Conservation (phyloP, 495 filamentous ascomycete genomes). For the Tuber indicum region DNA sequence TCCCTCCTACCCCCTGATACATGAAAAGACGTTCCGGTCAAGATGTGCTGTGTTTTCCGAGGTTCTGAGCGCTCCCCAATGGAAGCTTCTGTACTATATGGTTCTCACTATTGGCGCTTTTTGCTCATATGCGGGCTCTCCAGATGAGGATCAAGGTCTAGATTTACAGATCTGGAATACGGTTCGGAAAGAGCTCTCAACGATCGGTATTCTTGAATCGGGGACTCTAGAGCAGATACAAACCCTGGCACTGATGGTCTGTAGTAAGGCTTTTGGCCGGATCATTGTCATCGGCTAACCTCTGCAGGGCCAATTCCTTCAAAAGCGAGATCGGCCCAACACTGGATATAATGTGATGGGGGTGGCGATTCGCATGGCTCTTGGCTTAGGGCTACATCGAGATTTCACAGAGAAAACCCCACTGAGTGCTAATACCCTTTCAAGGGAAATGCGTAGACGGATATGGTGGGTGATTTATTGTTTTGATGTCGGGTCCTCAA, state of each 20-base stretch:
- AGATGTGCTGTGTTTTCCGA: constrained; percentile 48
- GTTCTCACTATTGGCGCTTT: constrained; percentile 52
- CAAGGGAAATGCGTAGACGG: constrained; percentile 39
- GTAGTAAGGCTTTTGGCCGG: constrained; percentile 8
- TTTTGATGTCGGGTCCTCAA: constrained; percentile 43
- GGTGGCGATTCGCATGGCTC: constrained; percentile 46
- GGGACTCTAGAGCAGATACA: constrained; percentile 52
- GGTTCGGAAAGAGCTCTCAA: constrained; percentile 46
- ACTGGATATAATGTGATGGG: constrained; percentile 51
- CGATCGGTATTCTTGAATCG: constrained; percentile 49
- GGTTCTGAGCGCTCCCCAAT: constrained; percentile 48
- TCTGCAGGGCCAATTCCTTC: constrained; percentile 50
- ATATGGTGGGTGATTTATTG: constrained; percentile 44
- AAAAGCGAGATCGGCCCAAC: constrained; percentile 55
- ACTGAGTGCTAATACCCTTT: constrained; percentile 26
- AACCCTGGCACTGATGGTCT: constrained; percentile 47
- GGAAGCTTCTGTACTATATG: constrained; percentile 52
- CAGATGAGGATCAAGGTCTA: constrained; percentile 49
- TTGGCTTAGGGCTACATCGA: constrained; percentile 48
- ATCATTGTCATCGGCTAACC: constrained; percentile 12
- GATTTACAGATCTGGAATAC: constrained; percentile 50
- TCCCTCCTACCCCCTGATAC: constrained; percentile 51
- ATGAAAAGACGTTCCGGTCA: constrained; percentile 50
- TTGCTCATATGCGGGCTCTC: constrained; percentile 43
- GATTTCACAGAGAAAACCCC: constrained; percentile 34